Evolutionary conservation across 1,139 yeast species (phyloP).

Genomic region (Saccharomyces hybrid): DNA sequence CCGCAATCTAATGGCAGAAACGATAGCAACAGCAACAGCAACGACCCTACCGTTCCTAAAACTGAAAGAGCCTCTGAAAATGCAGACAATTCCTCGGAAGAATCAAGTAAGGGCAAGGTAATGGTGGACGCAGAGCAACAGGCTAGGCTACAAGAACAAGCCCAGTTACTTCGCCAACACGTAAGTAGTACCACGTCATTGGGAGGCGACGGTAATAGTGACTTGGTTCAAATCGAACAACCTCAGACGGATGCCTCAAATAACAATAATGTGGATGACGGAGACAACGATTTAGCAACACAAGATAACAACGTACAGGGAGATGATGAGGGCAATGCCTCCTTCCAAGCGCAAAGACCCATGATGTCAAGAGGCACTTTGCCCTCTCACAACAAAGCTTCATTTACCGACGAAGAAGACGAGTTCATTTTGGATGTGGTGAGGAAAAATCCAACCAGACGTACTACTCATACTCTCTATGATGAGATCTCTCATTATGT

Average conservation of each 20-base stretch:
- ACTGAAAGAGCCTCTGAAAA: not conserved
- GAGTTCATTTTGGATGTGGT: slow-evolving; percentile 57
- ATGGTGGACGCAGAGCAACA: slow-evolving; percentile 4
- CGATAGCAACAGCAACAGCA: not conserved
- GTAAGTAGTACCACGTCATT: not conserved
- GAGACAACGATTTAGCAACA: slow-evolving; percentile 2
- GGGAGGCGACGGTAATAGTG: not conserved
- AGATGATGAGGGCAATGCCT: slow-evolving; percentile 5
- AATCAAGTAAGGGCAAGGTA: slow-evolving; percentile 10
- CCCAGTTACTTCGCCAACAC: not conserved
- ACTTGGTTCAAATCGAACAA: not conserved
- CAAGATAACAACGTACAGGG: not conserved
- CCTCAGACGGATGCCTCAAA: not conserved
- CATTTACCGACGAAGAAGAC: slow-evolving; percentile 56
- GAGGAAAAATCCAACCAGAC: slow-evolving; percentile 53
- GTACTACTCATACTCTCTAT: slow-evolving; percentile 61
- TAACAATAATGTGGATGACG: not conserved
- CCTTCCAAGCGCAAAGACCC: not conserved
- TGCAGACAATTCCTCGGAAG: slow-evolving; percentile 6
- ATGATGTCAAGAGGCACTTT: slow-evolving; percentile 4
- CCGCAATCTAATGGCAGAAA: not conserved
- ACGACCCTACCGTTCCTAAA: not conserved
- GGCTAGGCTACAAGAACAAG: slow-evolving; percentile 1
- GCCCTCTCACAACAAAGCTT: slow-evolving; percentile 33
- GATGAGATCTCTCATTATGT: slow-evolving; percentile 52